Evolutionary conservation across 441 rosid species (phyloP), one percentile per base, ranked within the genome.

Genomic region (Sinapis alba): DNA sequence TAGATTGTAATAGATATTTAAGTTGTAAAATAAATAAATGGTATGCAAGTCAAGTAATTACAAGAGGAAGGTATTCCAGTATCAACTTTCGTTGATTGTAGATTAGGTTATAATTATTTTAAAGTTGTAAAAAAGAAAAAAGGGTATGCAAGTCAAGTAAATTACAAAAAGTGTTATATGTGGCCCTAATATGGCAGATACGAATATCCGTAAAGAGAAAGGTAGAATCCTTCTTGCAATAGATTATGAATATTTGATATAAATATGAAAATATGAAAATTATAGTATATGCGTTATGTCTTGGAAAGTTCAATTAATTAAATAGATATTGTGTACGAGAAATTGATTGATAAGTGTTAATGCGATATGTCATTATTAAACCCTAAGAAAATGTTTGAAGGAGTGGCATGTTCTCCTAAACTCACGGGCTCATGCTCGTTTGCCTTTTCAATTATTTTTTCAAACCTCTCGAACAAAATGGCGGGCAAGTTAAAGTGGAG

Each of bases 401-500:
- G 60, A 51, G 47, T 70, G 38, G 56, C 75, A 76, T 70, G 80
- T 71, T 58, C 71, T 32, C 18, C 30, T 76, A 64, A 70, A 36
- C 67, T 58, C 68, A 77, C 64, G 70, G 75, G 71, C 72, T 76
- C 69, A 30, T 70, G 66, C 79, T 69, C 6, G 41, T 77, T 71
- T 71, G 20, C 43, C 20, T 57, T 64, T 50, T 50, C 54, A 19
- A 56, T 28, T 45, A 2, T 15, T 15, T 45, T 68, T 63, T 69
- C 76, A 77, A 76, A 71, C 27, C 67, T 71, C 41, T 32, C 7
- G 11, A 32, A 64, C 50, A 43, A 65, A 69, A 76, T 76, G 75
- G 80, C 75, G 62, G 10, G 66, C 79, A 76, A 41, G 11, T 28
- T 76, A 38, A 69, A 70, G 80, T 76, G 80, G 80, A 70, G 15